Percentiles rank a stretch among this genome's conserved stretches.
Evolutionary conservation across 2,329 filamentous ascomycete genomes (phyloP).

Genomic region (Leptoxyphium fumago): DNA sequence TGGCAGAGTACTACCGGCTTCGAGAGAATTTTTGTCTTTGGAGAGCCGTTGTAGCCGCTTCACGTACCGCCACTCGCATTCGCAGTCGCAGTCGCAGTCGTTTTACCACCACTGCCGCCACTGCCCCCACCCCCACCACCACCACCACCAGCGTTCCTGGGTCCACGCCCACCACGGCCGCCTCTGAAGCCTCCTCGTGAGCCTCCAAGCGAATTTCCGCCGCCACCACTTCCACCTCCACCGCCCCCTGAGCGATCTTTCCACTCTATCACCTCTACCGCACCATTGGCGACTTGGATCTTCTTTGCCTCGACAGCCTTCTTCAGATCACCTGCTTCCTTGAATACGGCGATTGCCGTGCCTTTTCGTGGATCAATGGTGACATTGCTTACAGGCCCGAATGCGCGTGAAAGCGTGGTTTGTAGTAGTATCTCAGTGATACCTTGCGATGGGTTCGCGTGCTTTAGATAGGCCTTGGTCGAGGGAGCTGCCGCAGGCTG

Average conservation of each 20-base stretch:
- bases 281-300: constrained; percentile 67
- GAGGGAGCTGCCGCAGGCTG: constrained; percentile 20
- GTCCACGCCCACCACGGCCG: neutral
- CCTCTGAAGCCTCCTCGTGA: constrained; percentile 3
- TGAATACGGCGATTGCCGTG: constrained; percentile 86
- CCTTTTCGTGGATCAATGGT: constrained; percentile 93
- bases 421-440: constrained; percentile 72
- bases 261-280: constrained; percentile 73
- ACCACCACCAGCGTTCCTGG: neutral
- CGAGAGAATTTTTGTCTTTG: too few relatives aligned
- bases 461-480: constrained; percentile 39
- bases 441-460: constrained; percentile 69
- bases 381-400: constrained; percentile 61
- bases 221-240: constrained; percentile 6
- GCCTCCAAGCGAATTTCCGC: constrained; percentile 3
- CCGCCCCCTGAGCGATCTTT: constrained; percentile 36
- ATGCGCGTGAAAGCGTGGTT: constrained; percentile 51
- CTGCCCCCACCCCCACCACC: constrained; percentile 4
- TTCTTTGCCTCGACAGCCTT: constrained; percentile 74
- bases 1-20: too few relatives aligned
- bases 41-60: neutral
- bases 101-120: neutral
- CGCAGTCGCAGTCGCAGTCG: neutral
- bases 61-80: neutral
- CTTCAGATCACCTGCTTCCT: constrained; percentile 53